A percentile compares a stretch with the other conserved stretches of the same genome.
Conservation (phyloP, 139 green algal genomes). For the Trebouxia sp. region DNA sequence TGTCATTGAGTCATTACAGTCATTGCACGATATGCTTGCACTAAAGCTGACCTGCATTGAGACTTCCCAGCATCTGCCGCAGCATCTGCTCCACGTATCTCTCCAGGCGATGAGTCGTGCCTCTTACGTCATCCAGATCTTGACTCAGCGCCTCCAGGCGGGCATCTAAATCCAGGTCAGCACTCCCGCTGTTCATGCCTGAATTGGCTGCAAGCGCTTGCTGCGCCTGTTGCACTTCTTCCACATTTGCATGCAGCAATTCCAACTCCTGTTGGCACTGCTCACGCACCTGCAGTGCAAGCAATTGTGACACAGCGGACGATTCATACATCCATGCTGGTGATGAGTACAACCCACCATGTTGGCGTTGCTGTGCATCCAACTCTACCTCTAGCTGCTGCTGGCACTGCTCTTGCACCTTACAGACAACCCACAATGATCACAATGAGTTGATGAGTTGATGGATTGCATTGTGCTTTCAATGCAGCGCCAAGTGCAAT, state of each 20-base stretch:
- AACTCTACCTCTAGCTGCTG: no score
- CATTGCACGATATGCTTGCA: no score
- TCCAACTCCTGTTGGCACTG: constrained; percentile 13
- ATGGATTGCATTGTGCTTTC: no score
- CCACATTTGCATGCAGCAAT: constrained; percentile 20
- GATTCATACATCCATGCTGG: no score
- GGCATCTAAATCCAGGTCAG: not conserved
- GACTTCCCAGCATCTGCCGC: constrained; percentile 17
- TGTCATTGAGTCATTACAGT: no score
- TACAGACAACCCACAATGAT: no score
- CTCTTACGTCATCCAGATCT: constrained; percentile 6
- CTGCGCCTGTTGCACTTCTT: constrained; percentile 21
- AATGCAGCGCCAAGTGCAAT: no score
- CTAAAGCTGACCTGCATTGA: constrained; percentile 25
- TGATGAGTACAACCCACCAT: no score
- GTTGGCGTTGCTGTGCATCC: no score
- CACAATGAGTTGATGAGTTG: no score
- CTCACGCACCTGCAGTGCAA: not conserved
- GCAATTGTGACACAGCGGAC: no score
- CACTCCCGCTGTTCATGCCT: not conserved
- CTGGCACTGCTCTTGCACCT: no score
- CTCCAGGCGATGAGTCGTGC: constrained; percentile 9
- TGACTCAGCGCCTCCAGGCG: constrained; percentile 2
- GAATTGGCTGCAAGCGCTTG: not conserved
- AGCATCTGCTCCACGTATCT: constrained; percentile 23